Evolutionary conservation across 306 rosid genomes (phyloP), one percentile per base, ranked within the genome.

Genomic region (Castanopsis chinensis): DNA sequence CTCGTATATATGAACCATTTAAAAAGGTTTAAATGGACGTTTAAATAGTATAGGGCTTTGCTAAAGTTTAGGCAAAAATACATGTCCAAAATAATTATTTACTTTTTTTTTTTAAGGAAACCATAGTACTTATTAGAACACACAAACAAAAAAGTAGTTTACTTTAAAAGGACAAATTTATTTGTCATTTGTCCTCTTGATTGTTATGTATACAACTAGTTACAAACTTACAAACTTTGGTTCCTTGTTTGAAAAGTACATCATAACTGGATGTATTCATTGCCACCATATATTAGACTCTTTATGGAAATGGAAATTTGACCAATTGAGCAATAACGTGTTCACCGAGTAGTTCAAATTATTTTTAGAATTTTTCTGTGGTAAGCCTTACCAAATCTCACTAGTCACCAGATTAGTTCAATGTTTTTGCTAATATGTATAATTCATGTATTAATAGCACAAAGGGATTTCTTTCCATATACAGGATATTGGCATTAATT

Each of bases 391-490:
- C 53, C 53, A 49, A 49, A 49, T 49, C 17, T 49, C 53, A 49
- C 17, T 13, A 49, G 53, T 49, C 53, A 49, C 60, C 25, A 57
- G 55, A 68, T 63, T 77, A 51, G 63, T 76, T 53, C 14, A 73
- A 84, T 78, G 12, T 72, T 10, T 72, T 35, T 51, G 23, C 53
- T 23, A 45, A 63, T 41, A n/a, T n/a, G n/a, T n/a, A 63, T 27
- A 70, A 70, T 65, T 51, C 25, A 68, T 75, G 77, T 81, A 77
- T 80, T 76, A 79, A 77, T 41, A 69, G 43, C 45, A 59, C 75
- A 17, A 23, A 1, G 83, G 52, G 85, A 86, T 91, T 71, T 78
- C 60, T 33, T 84, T 53, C 86, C 84, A 51, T 80, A 83, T 20
- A 35, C 56, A 19, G 67, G 63, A 83, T 54, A 75, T 45, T 49